Evolutionary conservation across 2,329 filamentous ascomycete species (phyloP), one percentile per base, ranked within the genome.

Genomic region (Aspergillus texensis): DNA sequence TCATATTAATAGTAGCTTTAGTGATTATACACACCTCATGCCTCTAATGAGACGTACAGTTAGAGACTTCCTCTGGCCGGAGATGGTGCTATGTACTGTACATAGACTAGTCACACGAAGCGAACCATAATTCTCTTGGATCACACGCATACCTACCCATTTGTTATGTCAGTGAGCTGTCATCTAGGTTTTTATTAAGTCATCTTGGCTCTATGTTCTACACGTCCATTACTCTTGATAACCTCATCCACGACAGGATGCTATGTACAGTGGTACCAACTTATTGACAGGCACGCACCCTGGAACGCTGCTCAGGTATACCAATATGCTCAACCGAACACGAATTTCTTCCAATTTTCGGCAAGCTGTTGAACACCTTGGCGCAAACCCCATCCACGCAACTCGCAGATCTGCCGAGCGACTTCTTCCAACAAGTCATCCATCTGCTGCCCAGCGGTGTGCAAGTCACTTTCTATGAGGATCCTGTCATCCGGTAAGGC

Each of bases 391-490:
- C 95, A 98, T 1, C 86, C 88, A 69, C 93, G 95, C 53, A 93
- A 82, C 56, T 85, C 77, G 73, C 94, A 97, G 6, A 98, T 86
- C 64, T 85, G 87, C n/a, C 89, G 83, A 61, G 91, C 88, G 65
- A 94, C 90, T 53, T 91, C 85, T 74, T 94, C 91, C 14, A 99
- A 79, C 63, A 87, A 80, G 2, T 81, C 78, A 74, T 98, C 95
- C 91, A 98, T 96, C 57, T 84, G 80, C 1, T 88, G 83, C 0
- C 95, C 95, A 0, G 94, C 95, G 24, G 81, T 86, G 76, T 98
- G 92, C 63, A 97, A 76, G 77, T 99, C 95, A 74, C 93, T 98
- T 78, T 99, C 95, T 2, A 96, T 84, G 24, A 99, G 83, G 14
- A 99, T 81, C 59, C 89, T 85, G 69, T 94, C 86, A 67, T 93